Conservation (phyloP, 1,284 basidiomycete genomes). For the Malassezia arunalokei region DNA sequence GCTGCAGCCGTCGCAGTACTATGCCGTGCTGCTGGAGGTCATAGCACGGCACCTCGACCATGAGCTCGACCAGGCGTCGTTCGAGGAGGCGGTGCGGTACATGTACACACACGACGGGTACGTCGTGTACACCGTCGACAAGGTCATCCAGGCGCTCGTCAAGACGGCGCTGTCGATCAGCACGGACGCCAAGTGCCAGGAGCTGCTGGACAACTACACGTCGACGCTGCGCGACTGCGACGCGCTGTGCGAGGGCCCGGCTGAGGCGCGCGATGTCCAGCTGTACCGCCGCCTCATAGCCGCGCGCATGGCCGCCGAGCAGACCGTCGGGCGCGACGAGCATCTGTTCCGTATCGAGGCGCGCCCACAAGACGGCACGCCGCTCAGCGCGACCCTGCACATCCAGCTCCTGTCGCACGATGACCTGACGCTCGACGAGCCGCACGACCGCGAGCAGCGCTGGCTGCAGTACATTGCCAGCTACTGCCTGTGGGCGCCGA, state of each 20-base stretch:
- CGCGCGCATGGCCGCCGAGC: conserved; percentile 68
- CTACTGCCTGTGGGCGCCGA: conserved; percentile 52
- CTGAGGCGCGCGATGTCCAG: conserved; percentile 47
- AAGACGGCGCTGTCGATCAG: conserved; percentile 59
- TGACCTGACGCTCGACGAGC: conserved; percentile 73
- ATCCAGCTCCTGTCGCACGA: conserved; percentile 80
- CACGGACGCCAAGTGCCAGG: conserved; percentile 68
- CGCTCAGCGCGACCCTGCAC: conserved; percentile 51
- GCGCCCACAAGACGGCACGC: not conserved
- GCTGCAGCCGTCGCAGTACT: conserved; percentile 53
- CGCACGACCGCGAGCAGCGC: conserved; percentile 64
- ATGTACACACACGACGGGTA: conserved; percentile 94
- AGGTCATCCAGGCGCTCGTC: conserved; percentile 57
- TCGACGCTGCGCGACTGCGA: conserved; percentile 21
- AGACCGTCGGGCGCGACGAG: conserved; percentile 71
- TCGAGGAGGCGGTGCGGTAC: conserved; percentile 89
- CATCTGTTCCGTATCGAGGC: conserved; percentile 74
- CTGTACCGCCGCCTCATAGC: conserved; percentile 71
- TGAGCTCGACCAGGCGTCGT: conserved; percentile 75
- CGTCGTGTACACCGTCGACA: conserved; percentile 84
- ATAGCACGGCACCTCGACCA: conserved; percentile 85
- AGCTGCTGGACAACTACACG: conserved; percentile 66
- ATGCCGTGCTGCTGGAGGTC: conserved; percentile 77
- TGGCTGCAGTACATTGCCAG: conserved; percentile 85
- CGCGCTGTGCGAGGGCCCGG: conserved; percentile 26